Conservation (phyloP, 2,329 filamentous ascomycete genomes). For the Alternaria sp. region DNA sequence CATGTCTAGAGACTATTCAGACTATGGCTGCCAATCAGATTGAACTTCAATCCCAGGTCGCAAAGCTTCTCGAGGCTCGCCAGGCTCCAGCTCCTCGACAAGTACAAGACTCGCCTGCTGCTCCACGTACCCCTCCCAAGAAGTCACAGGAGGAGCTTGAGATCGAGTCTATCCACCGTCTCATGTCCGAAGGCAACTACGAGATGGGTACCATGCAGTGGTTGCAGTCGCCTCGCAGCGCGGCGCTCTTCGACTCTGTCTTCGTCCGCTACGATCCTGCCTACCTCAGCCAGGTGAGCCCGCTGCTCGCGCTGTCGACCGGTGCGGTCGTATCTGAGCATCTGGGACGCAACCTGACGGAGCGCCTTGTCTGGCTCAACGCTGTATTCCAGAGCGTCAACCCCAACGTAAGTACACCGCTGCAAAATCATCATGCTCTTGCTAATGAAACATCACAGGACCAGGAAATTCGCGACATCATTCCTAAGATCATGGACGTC, state of each 20-base stretch:
- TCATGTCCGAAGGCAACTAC: slow-evolving; percentile 64
- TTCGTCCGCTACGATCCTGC: slow-evolving; percentile 64
- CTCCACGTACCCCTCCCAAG: slow-evolving; percentile 49
- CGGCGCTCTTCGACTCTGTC: slow-evolving; percentile 66
- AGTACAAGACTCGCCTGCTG: slow-evolving; percentile 28
- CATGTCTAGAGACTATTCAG: slow-evolving; percentile 71
- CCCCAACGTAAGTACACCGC: slow-evolving; percentile 53
- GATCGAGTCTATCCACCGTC: slow-evolving; percentile 65
- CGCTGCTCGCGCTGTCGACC: slow-evolving; percentile 66
- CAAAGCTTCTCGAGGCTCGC: slow-evolving; percentile 51
- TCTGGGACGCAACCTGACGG: slow-evolving; percentile 58
- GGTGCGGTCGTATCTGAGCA: slow-evolving; percentile 66
- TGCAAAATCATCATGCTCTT: neutral
- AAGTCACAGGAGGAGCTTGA: slow-evolving; percentile 62
- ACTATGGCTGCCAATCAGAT: slow-evolving; percentile 72
- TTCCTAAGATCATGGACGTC: slow-evolving; percentile 66
- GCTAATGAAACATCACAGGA: slow-evolving; percentile 49
- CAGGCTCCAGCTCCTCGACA: slow-evolving; percentile 12
- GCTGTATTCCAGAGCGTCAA: slow-evolving; percentile 62
- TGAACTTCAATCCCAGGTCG: slow-evolving; percentile 67
- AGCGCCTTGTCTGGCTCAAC: slow-evolving; percentile 66
- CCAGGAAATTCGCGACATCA: slow-evolving; percentile 61
- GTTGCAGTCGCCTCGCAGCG: slow-evolving; percentile 66
- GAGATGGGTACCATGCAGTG: slow-evolving; percentile 61
- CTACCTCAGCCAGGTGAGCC: slow-evolving; percentile 62